Evolutionary conservation across 305 asterid genomes (phyloP), one percentile per base, ranked within the genome.

Genomic region (Lippia alba): DNA sequence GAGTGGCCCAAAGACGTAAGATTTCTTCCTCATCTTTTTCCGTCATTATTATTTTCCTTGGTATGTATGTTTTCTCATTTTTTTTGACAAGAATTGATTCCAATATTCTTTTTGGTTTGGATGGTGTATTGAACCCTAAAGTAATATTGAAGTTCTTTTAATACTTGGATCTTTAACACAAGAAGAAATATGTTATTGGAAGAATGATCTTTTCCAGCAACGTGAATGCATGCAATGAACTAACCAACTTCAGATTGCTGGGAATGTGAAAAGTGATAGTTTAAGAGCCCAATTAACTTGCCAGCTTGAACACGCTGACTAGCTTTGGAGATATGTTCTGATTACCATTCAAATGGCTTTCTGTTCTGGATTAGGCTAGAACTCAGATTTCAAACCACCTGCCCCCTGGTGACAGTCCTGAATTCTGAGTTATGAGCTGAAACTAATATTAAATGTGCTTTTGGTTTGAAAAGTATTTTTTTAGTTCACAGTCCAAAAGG

Each of bases 1-100:
- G 99, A 94, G 88, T 92, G 95, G 97, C 98, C 99, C 69, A 94
- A 87, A 88, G 99, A 94, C 70, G 99, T 92, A 90, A 87, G 79
- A 8, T 70, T 36, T 77, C 67, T 70, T 62, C 32, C 4, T 50
- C 67, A 50, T 53, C 50, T 24, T 64, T 64, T 64, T 41, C 64
- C 58, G 39, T 68, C 67, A 53, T 56, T 68, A 36, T 61, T 64
- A 7, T 65, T 12, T 41, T 49, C 66, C 65, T 65, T 60, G 71
- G 58, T 24, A 68, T 55, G 20, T 70, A 55, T 51, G 2, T 69
- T 46, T 49, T 61, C 60, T 46, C 16, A 2, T 9, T 59, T 48
- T 48, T 32, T 14, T 48, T 14, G 62, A 50, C 46, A 62, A 71
- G 65, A 67, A 65, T 70, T 67, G n/a, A 30, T 46, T 62, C 60